Percentiles rank a stretch among this genome's conserved stretches.
phyloP scores from a whole-genome alignment of 2,329 filamentous ascomycete genomes.

The Amesomyces nigricolor region DNA sequence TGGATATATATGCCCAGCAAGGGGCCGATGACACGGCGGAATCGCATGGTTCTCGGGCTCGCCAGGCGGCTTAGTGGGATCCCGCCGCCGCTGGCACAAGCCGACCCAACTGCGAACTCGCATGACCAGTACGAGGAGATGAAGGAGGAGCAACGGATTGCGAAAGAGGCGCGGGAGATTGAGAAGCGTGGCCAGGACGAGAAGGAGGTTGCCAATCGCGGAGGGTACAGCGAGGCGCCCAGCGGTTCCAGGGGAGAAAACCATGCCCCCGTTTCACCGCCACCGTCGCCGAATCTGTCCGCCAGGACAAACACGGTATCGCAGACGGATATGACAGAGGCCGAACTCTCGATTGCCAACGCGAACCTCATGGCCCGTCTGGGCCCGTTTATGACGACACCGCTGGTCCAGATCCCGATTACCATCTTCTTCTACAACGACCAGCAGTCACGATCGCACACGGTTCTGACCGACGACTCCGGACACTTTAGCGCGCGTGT shows the following conservation, averaged over 20 bases:
- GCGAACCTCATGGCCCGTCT: conserved; percentile 81
- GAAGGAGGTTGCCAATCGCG: conserved; percentile 62
- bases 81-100: conserved; percentile 55
- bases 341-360: conserved; percentile 75
- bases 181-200: conserved; percentile 66
- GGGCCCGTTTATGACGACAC: conserved; percentile 82
- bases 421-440: conserved; percentile 96
- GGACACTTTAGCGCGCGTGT: conserved; percentile 83
- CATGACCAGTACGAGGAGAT: conserved; percentile 44
- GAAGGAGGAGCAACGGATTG: conserved; percentile 60
- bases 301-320: conserved; percentile 33
- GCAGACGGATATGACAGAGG: conserved; percentile 58
- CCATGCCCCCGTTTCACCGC: conserved; percentile 36
- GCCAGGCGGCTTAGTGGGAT: conserved; percentile 85
- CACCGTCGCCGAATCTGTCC: conserved; percentile 40
- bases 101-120: conserved; percentile 23
- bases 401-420: conserved; percentile 69
- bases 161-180: conserved; percentile 70
- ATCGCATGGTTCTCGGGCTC: conserved; percentile 78
- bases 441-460: conserved; percentile 71
- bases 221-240: conserved; percentile 67
- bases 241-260: conserved; percentile 38
- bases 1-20: conserved; percentile 89
- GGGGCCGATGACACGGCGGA: conserved; percentile 80
- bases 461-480: conserved; percentile 76